Evolutionary conservation across 2,329 filamentous ascomycete genomes (phyloP).

Genomic region (Exophiala viscosa): DNA sequence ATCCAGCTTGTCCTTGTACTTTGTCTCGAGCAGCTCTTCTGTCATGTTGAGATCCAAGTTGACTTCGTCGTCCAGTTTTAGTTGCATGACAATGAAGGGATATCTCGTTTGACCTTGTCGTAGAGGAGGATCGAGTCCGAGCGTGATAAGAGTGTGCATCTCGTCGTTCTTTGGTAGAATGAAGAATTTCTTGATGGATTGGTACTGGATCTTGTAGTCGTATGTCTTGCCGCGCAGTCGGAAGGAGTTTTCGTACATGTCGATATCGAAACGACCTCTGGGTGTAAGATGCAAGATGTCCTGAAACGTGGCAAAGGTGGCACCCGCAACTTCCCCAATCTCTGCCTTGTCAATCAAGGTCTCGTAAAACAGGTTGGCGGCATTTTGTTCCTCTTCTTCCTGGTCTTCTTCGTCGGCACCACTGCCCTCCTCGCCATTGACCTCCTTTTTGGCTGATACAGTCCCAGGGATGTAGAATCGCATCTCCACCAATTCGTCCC

Average conservation of each 20-base stretch:
- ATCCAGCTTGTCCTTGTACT: conserved; percentile 86
- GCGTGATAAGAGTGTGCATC: conserved; percentile 87
- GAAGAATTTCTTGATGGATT: conserved; percentile 98
- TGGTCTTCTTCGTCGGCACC: conserved; percentile 54
- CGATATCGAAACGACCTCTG: conserved; percentile 98
- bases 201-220: conserved; percentile 99
- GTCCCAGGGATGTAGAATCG: conserved; percentile 96
- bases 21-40: conserved; percentile 60
- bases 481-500: conserved; percentile 96
- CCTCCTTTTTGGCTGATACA: conserved; percentile 63
- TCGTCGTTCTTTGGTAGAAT: conserved; percentile 98
- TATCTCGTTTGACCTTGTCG: conserved; percentile 97
- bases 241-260: conserved; percentile 98
- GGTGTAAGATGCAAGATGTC: conserved; percentile 96
- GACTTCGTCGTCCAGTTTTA: conserved; percentile 96
- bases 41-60: conserved; percentile 95
- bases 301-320: conserved; percentile 95
- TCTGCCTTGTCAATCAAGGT: conserved; percentile 97
- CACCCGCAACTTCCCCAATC: conserved; percentile 97
- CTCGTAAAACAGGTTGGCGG: conserved; percentile 96
- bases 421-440: conserved; percentile 58
- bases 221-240: conserved; percentile 97
- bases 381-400: conserved; percentile 79
- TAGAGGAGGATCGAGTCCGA: conserved; percentile 89
- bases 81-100: conserved; percentile 98